These are phyloP conservation scores for Coemansia sp. DNA, from an alignment of 192 early-diverging fungal species.

Conservation along the genomic window DNA sequence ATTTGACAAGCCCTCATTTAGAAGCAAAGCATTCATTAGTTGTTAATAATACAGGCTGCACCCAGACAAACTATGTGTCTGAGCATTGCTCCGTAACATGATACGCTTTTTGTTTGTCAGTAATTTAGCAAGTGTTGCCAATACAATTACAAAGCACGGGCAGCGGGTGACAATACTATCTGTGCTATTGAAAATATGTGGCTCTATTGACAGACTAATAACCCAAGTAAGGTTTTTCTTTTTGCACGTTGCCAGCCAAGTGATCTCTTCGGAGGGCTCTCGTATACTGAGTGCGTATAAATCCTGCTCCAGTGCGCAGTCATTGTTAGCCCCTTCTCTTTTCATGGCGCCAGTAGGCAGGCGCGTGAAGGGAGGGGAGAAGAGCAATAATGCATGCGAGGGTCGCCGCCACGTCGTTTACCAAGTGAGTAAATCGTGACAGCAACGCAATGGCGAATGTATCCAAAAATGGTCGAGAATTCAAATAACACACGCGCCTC, in stretches of 20 bases:
- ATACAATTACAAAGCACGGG: background rate
- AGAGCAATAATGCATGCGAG: background rate
- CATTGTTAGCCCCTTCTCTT: background rate
- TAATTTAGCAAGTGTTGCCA: background rate
- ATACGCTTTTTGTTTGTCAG: background rate
- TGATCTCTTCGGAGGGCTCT: background rate
- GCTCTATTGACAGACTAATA: background rate
- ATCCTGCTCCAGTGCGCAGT: background rate
- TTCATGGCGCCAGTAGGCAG: too few species aligned
- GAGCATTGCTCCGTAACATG: too few species aligned
- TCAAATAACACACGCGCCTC: background rate
- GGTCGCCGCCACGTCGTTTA: background rate
- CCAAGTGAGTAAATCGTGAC: background rate
- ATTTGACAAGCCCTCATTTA: background rate
- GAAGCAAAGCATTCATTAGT: background rate
- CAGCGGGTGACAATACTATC: background rate
- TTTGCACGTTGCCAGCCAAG: background rate
- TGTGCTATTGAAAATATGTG: background rate
- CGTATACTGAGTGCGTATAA: background rate
- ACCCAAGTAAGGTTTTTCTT: background rate
- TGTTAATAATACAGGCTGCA: background rate
- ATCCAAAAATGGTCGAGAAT: background rate
- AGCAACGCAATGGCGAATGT: background rate
- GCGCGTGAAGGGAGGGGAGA: background rate
- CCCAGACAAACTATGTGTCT: too few species aligned